phyloP scores from a whole-genome alignment of 2,329 filamentous ascomycete genomes.

The Pyricularia grisea region DNA sequence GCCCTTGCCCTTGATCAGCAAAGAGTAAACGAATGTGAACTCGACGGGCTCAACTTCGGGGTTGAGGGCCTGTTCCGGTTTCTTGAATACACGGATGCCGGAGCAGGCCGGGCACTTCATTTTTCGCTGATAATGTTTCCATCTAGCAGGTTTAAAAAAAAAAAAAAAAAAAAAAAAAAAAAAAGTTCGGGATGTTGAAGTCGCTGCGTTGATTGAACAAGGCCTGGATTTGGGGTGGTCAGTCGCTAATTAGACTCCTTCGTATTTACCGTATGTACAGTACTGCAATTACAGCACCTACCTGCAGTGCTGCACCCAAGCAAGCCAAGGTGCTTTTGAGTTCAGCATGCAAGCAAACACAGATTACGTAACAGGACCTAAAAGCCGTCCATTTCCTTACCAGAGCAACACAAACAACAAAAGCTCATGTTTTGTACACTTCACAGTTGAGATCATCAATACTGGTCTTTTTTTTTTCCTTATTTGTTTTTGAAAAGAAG shows the following conservation, averaged over 20 bases:
- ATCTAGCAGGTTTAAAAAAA: background rate
- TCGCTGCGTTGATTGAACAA: background rate
- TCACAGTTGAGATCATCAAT: background rate
- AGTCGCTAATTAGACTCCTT: background rate
- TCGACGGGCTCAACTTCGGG: background rate
- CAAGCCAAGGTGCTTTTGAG: no score
- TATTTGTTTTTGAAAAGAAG: background rate
- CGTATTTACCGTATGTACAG: background rate
- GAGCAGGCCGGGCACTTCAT: background rate
- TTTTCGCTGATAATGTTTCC: background rate
- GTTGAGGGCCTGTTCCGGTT: background rate
- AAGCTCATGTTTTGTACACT: background rate
- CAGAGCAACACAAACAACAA: background rate
- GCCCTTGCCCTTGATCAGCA: conserved; percentile 1
- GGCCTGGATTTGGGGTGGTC: background rate
- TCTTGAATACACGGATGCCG: background rate
- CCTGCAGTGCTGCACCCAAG: no score
- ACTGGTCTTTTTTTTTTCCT: background rate
- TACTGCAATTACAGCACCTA: no score
- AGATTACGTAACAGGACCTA: background rate
- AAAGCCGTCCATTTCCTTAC: background rate
- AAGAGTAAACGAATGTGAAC: background rate
- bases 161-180: background rate
- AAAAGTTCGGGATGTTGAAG: background rate
- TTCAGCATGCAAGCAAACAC: background rate